Evolutionary conservation across 345 rosid genomes (phyloP).

Genomic region (Camelina laxa): DNA sequence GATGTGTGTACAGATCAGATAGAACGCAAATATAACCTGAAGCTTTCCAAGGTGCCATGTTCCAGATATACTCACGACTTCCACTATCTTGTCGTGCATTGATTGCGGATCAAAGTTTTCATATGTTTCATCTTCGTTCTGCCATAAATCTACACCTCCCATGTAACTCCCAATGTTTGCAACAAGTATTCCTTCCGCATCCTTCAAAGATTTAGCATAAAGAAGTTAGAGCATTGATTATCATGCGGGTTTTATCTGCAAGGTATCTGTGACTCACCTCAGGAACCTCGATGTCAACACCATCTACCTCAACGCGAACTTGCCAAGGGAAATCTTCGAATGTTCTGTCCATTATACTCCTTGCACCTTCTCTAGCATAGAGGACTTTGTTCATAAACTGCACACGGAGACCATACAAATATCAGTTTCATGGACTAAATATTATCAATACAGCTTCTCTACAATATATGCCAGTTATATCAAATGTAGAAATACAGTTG

Average conservation of each 20-base stretch:
- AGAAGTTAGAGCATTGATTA: conserved; percentile 14
- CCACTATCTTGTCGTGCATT: conserved; percentile 86
- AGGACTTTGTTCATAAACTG: conserved; percentile 96
- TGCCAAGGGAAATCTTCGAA: conserved; percentile 88
- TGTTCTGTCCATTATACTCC: conserved; percentile 88
- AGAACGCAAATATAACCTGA: conserved; percentile 42
- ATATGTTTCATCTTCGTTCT: conserved; percentile 80
- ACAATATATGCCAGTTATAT: not conserved
- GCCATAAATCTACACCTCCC: conserved; percentile 98
- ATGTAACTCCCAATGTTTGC: conserved; percentile 95
- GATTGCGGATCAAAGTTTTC: conserved; percentile 85
- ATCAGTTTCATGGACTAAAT: conserved; percentile 10
- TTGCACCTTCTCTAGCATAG: conserved; percentile 93
- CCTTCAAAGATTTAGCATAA: conserved; percentile 53
- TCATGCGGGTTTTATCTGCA: not conserved
- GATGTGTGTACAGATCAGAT: conserved; percentile 6
- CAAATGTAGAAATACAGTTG: not conserved
- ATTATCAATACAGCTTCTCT: conserved; percentile 1
- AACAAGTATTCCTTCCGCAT: conserved; percentile 88
- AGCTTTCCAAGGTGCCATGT: conserved; percentile 97
- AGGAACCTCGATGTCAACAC: conserved; percentile 81
- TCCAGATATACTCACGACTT: conserved; percentile 90
- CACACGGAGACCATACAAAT: conserved; percentile 35
- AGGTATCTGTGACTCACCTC: conserved; percentile 59
- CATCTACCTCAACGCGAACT: conserved; percentile 89